Evolutionary conservation across 1,139 yeast species (phyloP).

Genomic region (Pichia sp.): DNA sequence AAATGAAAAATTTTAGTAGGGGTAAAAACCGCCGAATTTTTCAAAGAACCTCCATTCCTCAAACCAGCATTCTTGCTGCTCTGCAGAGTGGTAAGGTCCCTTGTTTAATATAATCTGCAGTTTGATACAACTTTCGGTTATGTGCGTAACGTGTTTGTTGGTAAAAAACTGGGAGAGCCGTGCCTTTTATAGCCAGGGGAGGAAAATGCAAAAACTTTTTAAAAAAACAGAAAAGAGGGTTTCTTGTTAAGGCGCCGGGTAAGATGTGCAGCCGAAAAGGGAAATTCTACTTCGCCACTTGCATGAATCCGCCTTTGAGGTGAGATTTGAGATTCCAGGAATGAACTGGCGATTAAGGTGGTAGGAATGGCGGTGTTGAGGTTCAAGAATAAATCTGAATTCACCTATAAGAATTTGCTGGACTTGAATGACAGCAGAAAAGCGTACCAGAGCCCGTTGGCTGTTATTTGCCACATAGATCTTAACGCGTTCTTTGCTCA

Average conservation of each 20-base stretch:
- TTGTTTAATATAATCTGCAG: background rate
- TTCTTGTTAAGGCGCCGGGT: background rate
- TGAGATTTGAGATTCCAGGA: background rate
- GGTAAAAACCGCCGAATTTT: background rate
- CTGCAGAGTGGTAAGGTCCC: background rate
- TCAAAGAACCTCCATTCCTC: background rate
- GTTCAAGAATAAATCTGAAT: conserved; percentile 31
- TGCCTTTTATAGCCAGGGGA: background rate
- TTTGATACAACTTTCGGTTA: too few species aligned
- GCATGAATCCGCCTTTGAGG: background rate
- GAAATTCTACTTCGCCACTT: background rate
- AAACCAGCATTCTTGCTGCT: conserved; percentile 1
- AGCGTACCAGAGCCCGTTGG: conserved; percentile 62
- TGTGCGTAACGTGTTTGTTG: background rate
- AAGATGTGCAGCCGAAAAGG: background rate
- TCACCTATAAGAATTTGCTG: conserved; percentile 44
- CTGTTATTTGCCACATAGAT: conserved; percentile 82
- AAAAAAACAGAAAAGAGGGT: background rate
- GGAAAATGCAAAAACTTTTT: background rate
- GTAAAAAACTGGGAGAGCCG: background rate
- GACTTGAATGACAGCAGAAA: conserved; percentile 43
- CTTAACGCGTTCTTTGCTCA: conserved; percentile 95
- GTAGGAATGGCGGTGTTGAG: conserved; percentile 7
- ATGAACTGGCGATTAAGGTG: background rate
- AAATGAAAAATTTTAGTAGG: background rate